Evolutionary conservation across 2,329 filamentous ascomycete species (phyloP).

Genomic region (Verticillium tricorpus): DNA sequence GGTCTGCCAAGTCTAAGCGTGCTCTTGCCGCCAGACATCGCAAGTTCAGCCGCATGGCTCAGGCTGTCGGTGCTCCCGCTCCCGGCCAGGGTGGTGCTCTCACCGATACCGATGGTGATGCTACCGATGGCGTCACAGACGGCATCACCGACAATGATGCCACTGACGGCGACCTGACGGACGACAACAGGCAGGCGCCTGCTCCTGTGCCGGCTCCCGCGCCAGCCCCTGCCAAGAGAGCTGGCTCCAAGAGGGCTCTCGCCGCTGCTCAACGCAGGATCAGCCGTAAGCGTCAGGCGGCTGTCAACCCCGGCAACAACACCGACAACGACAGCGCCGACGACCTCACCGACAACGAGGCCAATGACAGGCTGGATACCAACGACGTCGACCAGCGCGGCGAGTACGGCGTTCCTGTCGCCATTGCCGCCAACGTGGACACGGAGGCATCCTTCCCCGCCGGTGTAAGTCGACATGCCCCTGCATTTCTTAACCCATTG

Average conservation of each 20-base stretch:
- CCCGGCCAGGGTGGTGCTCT: constrained; percentile 11
- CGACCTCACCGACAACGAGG: not conserved
- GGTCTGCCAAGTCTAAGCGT: not conserved
- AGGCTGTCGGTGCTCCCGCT: constrained; percentile 1
- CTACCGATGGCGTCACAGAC: not conserved
- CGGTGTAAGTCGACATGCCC: not conserved
- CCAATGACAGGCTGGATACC: not conserved
- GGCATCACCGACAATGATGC: not conserved
- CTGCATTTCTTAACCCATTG: too few relatives aligned
- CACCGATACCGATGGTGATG: constrained; percentile 12
- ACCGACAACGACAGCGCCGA: not conserved
- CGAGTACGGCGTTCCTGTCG: not conserved
- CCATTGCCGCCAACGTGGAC: not conserved
- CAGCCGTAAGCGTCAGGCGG: not conserved
- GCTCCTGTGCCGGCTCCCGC: not conserved
- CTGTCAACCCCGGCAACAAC: not conserved
- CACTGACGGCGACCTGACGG: not conserved
- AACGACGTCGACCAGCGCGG: not conserved
- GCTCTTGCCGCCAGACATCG: not conserved
- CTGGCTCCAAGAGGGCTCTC: not conserved
- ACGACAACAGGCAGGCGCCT: not conserved
- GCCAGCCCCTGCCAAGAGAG: not conserved
- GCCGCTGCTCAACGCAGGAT: not conserved
- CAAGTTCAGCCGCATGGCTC: not conserved
- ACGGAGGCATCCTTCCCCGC: not conserved